Conservation (phyloP, 176 grass and related monocot species). For the Oryza rufipogon region DNA sequence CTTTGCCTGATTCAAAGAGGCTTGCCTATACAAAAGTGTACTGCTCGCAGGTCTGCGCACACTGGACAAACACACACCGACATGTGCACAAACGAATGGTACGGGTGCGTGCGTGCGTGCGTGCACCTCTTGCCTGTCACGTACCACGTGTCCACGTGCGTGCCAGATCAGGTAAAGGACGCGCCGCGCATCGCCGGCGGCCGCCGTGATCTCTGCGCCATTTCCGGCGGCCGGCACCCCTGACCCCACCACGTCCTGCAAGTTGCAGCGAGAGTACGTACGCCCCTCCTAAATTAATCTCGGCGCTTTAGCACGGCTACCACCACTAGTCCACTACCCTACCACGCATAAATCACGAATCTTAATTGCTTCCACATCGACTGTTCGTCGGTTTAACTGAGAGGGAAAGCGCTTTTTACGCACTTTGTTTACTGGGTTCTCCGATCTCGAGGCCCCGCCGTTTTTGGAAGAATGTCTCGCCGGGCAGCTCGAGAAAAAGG, state of each 20-base stretch:
- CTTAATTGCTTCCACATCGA: not conserved
- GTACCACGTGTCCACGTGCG: conserved; percentile 42
- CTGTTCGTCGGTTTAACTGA: not conserved
- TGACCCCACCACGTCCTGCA: not conserved
- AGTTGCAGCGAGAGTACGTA: not conserved
- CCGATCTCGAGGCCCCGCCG: not conserved
- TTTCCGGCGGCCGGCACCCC: not conserved
- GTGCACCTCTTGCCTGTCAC: conserved; percentile 37
- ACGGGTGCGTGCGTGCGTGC: not conserved
- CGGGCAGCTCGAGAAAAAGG: not conserved
- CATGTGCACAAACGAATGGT: not conserved
- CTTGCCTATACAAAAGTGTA: too few relatives aligned
- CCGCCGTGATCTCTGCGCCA: not conserved
- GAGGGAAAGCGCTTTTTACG: not conserved
- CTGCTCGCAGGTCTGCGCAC: too few relatives aligned
- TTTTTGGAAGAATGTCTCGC: conserved; percentile 20
- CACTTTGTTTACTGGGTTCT: not conserved
- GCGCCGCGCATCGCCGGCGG: not conserved
- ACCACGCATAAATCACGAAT: not conserved
- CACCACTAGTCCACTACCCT: not conserved
- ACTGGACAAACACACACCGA: not conserved
- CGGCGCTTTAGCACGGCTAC: not conserved
- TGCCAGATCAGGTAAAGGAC: not conserved
- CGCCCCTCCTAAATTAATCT: not conserved
- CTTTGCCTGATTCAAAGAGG: too few relatives aligned